Conservation (phyloP, 352 stramenopile species). For the Globisporangium iwayamae region DNA sequence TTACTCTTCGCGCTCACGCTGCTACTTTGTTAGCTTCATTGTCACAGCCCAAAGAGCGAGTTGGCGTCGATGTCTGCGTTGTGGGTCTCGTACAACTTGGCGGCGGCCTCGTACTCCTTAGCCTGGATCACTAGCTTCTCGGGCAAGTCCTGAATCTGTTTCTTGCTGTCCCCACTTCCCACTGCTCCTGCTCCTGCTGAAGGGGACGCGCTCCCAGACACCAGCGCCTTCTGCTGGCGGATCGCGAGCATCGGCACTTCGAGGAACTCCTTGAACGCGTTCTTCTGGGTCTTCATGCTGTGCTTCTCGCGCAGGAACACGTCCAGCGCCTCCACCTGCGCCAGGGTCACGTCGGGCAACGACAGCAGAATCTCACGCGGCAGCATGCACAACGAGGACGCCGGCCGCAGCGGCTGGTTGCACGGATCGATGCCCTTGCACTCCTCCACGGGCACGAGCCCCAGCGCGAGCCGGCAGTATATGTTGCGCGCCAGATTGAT, state of each 20-base stretch:
- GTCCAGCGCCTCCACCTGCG: conserved; percentile 47
- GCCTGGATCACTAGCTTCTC: conserved; percentile 61
- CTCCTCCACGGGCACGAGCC: conserved; percentile 65
- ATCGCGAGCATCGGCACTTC: conserved; percentile 63
- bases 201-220: conserved; percentile 25
- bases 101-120: conserved; percentile 41
- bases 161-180: conserved; percentile 28
- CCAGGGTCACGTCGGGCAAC: conserved; percentile 41
- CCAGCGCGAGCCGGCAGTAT: conserved; percentile 67
- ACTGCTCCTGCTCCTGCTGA: conserved; percentile 13
- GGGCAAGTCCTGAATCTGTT: conserved; percentile 62
- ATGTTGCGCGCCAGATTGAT: conserved; percentile 84
- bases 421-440: conserved; percentile 81
- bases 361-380: conserved; percentile 61
- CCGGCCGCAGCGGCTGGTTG: conserved; percentile 57
- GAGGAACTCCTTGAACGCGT: conserved; percentile 75
- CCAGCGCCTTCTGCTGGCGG: conserved; percentile 32
- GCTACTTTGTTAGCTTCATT: neutral
- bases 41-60: conserved; percentile 45
- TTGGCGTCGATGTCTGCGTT: conserved; percentile 42
- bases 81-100: conserved; percentile 48
- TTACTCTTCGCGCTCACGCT: neutral
- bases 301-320: conserved; percentile 60
- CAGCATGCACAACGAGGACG: conserved; percentile 33
- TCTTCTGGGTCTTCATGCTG: conserved; percentile 83